Percentiles rank a stretch among this genome's conserved stretches.
Evolutionary conservation across 306 rosid species (phyloP).

Genomic region (Lathyrus tuberosus): DNA sequence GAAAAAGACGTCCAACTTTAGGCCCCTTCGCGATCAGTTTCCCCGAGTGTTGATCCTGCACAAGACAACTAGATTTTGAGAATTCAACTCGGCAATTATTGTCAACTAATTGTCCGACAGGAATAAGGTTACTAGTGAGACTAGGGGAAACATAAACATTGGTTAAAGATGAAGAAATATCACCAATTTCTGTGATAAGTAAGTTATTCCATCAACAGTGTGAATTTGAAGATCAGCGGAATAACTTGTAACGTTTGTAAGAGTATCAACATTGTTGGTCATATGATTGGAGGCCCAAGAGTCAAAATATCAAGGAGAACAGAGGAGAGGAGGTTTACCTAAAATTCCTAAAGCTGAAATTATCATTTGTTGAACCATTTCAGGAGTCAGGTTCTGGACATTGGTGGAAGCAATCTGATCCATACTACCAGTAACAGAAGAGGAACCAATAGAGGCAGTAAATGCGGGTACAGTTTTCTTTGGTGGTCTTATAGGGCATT

Average conservation of each 20-base stretch:
- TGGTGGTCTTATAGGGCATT: not conserved
- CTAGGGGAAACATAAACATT: too few relatives aligned
- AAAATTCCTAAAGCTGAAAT: too few relatives aligned
- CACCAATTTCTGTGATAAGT: not conserved
- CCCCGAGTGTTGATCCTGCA: too few relatives aligned
- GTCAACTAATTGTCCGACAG: too few relatives aligned
- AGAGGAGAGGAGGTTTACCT: not conserved
- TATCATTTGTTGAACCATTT: too few relatives aligned
- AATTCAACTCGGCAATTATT: not conserved
- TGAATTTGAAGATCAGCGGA: not conserved
- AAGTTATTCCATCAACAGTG: not conserved
- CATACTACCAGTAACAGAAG: too few relatives aligned
- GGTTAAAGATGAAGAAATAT: not conserved
- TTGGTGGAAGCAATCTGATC: too few relatives aligned
- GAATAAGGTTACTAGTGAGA: too few relatives aligned
- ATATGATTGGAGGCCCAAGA: not conserved
- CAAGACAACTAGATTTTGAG: not conserved
- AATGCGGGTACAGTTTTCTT: too few relatives aligned
- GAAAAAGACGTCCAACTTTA: conserved; percentile 6
- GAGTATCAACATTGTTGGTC: not conserved
- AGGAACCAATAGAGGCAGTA: too few relatives aligned
- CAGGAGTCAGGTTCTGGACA: too few relatives aligned
- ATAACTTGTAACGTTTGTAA: not conserved
- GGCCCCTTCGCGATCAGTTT: conserved; percentile 1
- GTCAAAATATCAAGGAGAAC: not conserved